Conservation (phyloP, 768 basidiomycete species). For the Fomitopsis serialis region DNA sequence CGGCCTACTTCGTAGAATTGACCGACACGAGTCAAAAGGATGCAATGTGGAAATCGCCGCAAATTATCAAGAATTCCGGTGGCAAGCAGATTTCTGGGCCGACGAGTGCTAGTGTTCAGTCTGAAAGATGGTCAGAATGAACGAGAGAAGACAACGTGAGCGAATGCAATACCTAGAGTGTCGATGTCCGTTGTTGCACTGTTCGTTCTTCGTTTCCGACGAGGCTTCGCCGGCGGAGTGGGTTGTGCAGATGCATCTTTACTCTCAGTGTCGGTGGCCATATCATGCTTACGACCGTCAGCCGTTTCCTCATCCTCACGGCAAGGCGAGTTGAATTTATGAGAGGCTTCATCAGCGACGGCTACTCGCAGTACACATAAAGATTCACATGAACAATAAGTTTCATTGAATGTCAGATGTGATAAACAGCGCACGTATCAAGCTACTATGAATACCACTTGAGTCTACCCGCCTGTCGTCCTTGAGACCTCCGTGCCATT, state of each 20-base stretch:
- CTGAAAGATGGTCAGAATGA: not conserved
- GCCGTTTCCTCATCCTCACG: not conserved
- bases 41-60: slow-evolving; percentile 76
- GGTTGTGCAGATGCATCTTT: not conserved
- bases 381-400: not conserved
- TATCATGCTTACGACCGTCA: not conserved
- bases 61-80: slow-evolving; percentile 68
- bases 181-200: not conserved
- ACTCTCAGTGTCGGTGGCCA: not conserved
- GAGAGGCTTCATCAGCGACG: not conserved
- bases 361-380: not conserved
- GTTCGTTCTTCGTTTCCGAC: not conserved
- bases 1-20: slow-evolving; percentile 91
- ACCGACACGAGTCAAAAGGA: slow-evolving; percentile 88
- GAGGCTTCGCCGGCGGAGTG: not conserved
- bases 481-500: slow-evolving; percentile 34
- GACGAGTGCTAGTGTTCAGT: not conserved
- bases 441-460: not conserved
- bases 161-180: too few relatives aligned
- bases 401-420: not conserved
- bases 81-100: slow-evolving; percentile 51
- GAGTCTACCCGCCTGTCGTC: not conserved
- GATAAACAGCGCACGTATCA: slow-evolving; percentile 12
- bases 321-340: too few relatives aligned
- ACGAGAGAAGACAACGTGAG: too few relatives aligned